Evolutionary conservation across 441 rosid genomes (phyloP).

Genomic region (Viola pubescens): DNA sequence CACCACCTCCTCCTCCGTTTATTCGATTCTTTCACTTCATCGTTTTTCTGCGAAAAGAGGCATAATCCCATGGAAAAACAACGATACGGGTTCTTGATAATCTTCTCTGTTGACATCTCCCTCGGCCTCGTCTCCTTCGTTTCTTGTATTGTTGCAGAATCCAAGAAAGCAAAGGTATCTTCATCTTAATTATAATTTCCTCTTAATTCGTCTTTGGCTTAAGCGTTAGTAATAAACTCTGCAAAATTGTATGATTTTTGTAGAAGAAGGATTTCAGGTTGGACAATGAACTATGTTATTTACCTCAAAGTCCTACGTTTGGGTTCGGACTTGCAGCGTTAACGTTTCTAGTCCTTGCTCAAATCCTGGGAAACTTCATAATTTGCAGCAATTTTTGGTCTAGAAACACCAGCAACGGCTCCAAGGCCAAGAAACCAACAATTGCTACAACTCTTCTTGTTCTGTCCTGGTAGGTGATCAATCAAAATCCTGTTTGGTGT

Average conservation of each 20-base stretch:
- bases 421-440: slow-evolving; percentile 22
- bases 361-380: slow-evolving; percentile 40
- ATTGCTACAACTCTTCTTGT: slow-evolving; percentile 29
- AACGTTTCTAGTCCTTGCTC: slow-evolving; percentile 41
- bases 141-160: slow-evolving; percentile 50
- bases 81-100: slow-evolving; percentile 15
- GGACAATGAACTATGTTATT: slow-evolving; percentile 55
- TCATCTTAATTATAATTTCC: background rate
- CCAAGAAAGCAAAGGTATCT: slow-evolving; percentile 53
- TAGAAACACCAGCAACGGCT: slow-evolving; percentile 17
- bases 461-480: slow-evolving; percentile 53
- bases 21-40: background rate
- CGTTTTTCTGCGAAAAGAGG: background rate
- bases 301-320: slow-evolving; percentile 45
- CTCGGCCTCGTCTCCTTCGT: slow-evolving; percentile 42
- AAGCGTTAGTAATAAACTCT: background rate
- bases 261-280: slow-evolving; percentile 50
- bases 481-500: background rate
- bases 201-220: background rate
- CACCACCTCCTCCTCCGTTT: background rate
- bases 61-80: slow-evolving; percentile 28
- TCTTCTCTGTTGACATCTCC: slow-evolving; percentile 27
- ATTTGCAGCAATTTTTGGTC: slow-evolving; percentile 25
- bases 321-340: slow-evolving; percentile 49
- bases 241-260: background rate